A percentile compares a stretch with the other conserved stretches of the same genome.
phyloP scores from a whole-genome alignment of 805 yeast genomes.

The Wickerhamomyces alni region DNA sequence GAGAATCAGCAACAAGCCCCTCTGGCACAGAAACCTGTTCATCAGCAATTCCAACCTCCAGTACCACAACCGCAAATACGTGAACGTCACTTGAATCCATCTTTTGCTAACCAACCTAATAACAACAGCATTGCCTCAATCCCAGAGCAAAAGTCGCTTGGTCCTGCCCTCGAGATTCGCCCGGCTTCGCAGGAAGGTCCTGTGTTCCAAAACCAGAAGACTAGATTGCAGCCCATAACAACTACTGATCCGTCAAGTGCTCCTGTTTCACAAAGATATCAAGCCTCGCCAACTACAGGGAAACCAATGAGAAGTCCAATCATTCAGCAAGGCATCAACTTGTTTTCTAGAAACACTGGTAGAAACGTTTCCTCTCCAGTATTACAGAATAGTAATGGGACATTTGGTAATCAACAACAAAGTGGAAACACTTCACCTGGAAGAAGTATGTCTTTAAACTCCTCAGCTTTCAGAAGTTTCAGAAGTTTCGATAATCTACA shows the following conservation, averaged over 20 bases:
- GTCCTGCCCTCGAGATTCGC: constrained; percentile 3
- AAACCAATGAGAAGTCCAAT: constrained; percentile 28
- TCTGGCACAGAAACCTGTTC: constrained; percentile 6
- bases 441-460: constrained; percentile 29
- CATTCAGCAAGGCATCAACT: constrained; percentile 31
- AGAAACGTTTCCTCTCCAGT: constrained; percentile 21
- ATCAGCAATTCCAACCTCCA: constrained; percentile 2
- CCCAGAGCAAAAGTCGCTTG: constrained; percentile 1
- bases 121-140: neutral
- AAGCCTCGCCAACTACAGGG: constrained; percentile 11
- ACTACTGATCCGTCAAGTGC: constrained; percentile 12
- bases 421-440: constrained; percentile 16
- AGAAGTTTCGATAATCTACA: constrained; percentile 21
- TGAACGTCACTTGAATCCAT: neutral
- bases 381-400: neutral
- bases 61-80: neutral
- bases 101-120: neutral
- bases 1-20: neutral
- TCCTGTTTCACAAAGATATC: constrained; percentile 15
- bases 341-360: constrained; percentile 24
- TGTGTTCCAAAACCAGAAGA: constrained; percentile 1
- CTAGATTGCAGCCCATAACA: constrained; percentile 13
- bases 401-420: neutral
- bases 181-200: neutral
- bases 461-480: constrained; percentile 27